Evolutionary conservation across 257 asterid genomes (phyloP), one percentile per base, ranked within the genome.

Genomic region (Primulina huaijiensis): DNA sequence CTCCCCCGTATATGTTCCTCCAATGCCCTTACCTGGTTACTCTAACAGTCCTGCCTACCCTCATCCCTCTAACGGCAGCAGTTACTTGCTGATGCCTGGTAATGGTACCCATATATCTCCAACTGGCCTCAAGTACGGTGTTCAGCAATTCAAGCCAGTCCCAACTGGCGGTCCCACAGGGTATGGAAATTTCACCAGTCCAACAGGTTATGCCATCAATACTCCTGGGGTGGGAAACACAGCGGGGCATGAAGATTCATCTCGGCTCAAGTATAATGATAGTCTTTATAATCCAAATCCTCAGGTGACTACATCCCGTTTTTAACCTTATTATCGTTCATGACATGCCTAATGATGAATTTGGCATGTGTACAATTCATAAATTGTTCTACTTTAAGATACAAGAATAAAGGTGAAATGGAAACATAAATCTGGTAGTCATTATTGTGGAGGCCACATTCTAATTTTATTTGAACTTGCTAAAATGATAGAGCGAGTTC

Each of bases 31-130:
- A 62, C 89, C 96, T 69, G 95, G 95, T 73, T 91, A 94, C 82
- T 90, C 99, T 31, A 88, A 85, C 68, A 90, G 79, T 70, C 88
- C 96, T 57, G 83, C 96, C 35, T 90, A 89, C 64, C 95, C 94
- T 57, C 99, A 93, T 62, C 97, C 96, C 33, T 79, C 97, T n/a
- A 94, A 90, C 62, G 99, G 96, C 37, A 86, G 77, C 89, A 89
- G 85, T 77, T 90, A 81, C 64, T 52, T 94, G 80, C 77, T 93
- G 79, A 84, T 93, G 99, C 92, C 99, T 56, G 96, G 99, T 57
- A 88, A 79, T 72, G 82, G 85, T 82, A 82, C 97, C 75, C 97
- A 90, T 76, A 43, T 89, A 37, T 72, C 85, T 64, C 78, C 89
- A 2, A 83, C 61, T 19, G 90, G 92, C 58, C 82, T 90, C 60